Percentiles rank a stretch among this genome's conserved stretches.
phyloP scores from a whole-genome alignment of 176 grass and related monocot genomes.

The Hyparrhenia diplandra region DNA sequence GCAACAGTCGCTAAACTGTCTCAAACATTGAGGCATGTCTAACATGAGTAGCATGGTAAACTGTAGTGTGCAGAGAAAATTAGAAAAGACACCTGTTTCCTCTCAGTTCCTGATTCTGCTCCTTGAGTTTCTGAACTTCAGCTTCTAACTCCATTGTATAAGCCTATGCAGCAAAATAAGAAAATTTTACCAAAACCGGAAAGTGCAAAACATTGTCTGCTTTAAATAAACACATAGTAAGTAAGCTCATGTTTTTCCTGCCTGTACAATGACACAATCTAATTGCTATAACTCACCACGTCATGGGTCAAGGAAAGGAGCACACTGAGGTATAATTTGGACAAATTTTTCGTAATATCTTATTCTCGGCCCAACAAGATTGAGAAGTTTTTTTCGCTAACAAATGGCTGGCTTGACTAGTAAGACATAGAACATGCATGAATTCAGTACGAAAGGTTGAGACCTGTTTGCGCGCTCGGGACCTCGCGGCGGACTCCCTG shows the following conservation, averaged over 20 bases:
- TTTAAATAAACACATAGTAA: not conserved
- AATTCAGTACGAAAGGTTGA: not conserved
- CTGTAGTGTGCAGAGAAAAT: no score
- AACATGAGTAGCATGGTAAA: no score
- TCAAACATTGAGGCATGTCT: no score
- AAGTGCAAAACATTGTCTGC: not conserved
- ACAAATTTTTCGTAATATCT: not conserved
- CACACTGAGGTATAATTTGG: not conserved
- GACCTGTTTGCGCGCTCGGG: slow-evolving; percentile 84
- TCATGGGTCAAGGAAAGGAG: not conserved
- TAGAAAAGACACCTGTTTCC: slow-evolving; percentile 54
- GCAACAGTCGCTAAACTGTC: no score
- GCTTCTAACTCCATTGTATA: slow-evolving; percentile 91
- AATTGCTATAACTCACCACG: not conserved
- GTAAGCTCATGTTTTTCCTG: not conserved
- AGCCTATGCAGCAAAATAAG: slow-evolving; percentile 45
- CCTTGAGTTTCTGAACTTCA: slow-evolving; percentile 86
- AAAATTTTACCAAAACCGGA: slow-evolving; percentile 18
- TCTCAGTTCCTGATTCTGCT: slow-evolving; percentile 58
- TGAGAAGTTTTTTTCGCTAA: not conserved
- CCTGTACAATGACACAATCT: not conserved
- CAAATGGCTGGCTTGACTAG: not conserved
- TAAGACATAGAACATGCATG: not conserved
- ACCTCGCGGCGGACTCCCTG: slow-evolving; percentile 54
- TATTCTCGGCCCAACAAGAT: not conserved